Evolutionary conservation across 495 filamentous ascomycete species (phyloP).

Genomic region (Tetracladium setigerum): DNA sequence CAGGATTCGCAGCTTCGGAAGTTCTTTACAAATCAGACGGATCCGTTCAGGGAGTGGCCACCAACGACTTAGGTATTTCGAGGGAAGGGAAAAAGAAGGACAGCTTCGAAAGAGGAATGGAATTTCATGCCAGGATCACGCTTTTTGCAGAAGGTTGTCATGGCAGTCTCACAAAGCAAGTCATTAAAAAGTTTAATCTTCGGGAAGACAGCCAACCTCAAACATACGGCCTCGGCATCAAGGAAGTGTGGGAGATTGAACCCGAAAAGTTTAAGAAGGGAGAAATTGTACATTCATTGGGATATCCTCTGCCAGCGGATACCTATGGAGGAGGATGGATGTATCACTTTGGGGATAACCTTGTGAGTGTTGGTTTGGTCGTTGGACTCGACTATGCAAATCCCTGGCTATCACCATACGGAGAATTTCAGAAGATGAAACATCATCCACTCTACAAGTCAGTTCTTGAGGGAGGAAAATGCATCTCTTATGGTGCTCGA

Average conservation of each 20-base stretch:
- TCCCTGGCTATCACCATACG: conserved; percentile 92
- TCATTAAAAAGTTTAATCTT: conserved; percentile 91
- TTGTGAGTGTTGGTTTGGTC: conserved; percentile 89
- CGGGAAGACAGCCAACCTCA: conserved; percentile 83
- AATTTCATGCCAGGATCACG: conserved; percentile 91
- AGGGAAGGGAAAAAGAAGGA: conserved; percentile 80
- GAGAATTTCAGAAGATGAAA: conserved; percentile 98
- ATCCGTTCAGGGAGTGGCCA: conserved; percentile 88
- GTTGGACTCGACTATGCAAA: conserved; percentile 95
- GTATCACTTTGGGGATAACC: conserved; percentile 98
- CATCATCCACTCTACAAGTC: conserved; percentile 83
- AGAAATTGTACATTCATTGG: conserved; percentile 84
- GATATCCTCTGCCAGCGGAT: conserved; percentile 80
- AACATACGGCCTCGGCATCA: conserved; percentile 90
- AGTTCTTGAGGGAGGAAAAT: conserved; percentile 87
- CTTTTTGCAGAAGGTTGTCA: conserved; percentile 97
- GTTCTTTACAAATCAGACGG: conserved; percentile 82
- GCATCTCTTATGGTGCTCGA: conserved; percentile 92
- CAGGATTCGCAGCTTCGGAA: conserved; percentile 91
- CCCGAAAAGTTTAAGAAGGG: conserved; percentile 89
- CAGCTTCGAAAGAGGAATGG: conserved; percentile 94
- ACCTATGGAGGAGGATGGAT: conserved; percentile 97
- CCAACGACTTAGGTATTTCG: conserved; percentile 84
- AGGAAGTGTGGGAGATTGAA: conserved; percentile 95
- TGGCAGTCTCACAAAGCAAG: conserved; percentile 91